Evolutionary conservation across 139 green algal genomes (phyloP).

Genomic region (Chlorella sorokiniana): DNA sequence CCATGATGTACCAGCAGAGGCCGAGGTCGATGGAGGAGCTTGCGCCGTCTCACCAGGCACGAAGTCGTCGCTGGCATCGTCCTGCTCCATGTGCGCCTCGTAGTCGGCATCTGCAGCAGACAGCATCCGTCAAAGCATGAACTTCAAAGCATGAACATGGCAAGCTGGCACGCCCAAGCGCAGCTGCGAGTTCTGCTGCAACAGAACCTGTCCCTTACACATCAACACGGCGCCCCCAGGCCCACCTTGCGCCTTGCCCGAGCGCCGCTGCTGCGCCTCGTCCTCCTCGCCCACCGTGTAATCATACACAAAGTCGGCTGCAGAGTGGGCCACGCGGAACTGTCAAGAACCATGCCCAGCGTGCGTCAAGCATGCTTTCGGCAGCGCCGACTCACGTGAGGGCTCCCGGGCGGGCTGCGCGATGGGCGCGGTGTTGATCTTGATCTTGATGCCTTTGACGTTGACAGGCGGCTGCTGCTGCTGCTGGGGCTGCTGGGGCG

Average conservation of each 20-base stretch:
- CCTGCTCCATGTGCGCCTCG: background rate
- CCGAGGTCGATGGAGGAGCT: background rate
- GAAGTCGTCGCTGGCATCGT: constrained; percentile 8
- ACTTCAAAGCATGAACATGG: too few species aligned
- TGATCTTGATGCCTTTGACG: constrained; percentile 18
- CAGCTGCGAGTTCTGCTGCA: too few species aligned
- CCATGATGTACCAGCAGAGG: background rate
- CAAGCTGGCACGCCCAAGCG: too few species aligned
- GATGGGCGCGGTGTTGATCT: background rate
- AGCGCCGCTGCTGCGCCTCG: background rate
- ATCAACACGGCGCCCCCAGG: background rate
- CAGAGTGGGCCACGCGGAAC: background rate
- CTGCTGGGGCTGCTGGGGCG: background rate
- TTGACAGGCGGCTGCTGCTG: background rate
- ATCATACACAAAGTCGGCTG: constrained; percentile 23
- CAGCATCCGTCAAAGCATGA: background rate
- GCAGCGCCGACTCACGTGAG: background rate
- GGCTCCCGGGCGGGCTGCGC: constrained; percentile 6
- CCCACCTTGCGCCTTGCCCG: background rate
- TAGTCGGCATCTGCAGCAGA: constrained; percentile 19
- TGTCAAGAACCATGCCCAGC: background rate
- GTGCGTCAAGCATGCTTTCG: background rate
- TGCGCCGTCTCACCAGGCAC: background rate
- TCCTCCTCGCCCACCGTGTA: constrained; percentile 11
- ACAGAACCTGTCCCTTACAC: background rate